Evolutionary conservation across 768 basidiomycete species (phyloP).

Genomic region (Favolaschia claudopus): DNA sequence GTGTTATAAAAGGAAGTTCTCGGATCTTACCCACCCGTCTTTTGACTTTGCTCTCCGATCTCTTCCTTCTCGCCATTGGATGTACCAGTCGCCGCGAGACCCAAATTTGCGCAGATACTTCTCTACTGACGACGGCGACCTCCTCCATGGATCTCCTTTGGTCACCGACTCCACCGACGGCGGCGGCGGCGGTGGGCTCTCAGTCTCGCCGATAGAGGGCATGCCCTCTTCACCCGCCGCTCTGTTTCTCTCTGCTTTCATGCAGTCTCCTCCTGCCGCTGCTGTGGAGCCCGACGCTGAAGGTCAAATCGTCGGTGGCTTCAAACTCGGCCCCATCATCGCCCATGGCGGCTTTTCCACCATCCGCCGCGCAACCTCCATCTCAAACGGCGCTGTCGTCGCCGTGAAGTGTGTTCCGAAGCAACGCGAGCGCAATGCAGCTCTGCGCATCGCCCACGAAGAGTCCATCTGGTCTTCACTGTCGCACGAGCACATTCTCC

Average conservation of each 20-base stretch:
- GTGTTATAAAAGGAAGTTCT: no score
- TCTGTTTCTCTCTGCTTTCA: constrained; percentile 74
- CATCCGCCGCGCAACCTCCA: constrained; percentile 71
- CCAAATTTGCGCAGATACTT: constrained; percentile 14
- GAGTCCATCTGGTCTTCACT: constrained; percentile 76
- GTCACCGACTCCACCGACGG: not conserved
- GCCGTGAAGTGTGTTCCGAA: constrained; percentile 87
- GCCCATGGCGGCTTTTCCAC: constrained; percentile 86
- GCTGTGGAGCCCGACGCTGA: constrained; percentile 64
- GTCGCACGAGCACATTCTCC: constrained; percentile 86
- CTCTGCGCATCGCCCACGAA: constrained; percentile 71
- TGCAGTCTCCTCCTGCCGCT: constrained; percentile 42
- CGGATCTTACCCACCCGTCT: no score
- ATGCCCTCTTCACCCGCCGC: constrained; percentile 71
- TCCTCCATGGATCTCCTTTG: not conserved
- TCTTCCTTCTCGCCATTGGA: constrained; percentile 15
- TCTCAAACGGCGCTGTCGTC: constrained; percentile 65
- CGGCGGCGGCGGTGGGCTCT: not conserved
- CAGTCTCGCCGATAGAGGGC: not conserved
- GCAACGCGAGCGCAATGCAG: constrained; percentile 58
- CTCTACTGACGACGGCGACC: constrained; percentile 12
- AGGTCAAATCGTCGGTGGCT: constrained; percentile 72
- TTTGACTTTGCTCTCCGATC: constrained; percentile 20
- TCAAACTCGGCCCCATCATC: constrained; percentile 77
- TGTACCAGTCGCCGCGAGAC: constrained; percentile 17